Conservation (phyloP, 2,329 filamentous ascomycete species). For the Aspergillus transmontanensis region DNA sequence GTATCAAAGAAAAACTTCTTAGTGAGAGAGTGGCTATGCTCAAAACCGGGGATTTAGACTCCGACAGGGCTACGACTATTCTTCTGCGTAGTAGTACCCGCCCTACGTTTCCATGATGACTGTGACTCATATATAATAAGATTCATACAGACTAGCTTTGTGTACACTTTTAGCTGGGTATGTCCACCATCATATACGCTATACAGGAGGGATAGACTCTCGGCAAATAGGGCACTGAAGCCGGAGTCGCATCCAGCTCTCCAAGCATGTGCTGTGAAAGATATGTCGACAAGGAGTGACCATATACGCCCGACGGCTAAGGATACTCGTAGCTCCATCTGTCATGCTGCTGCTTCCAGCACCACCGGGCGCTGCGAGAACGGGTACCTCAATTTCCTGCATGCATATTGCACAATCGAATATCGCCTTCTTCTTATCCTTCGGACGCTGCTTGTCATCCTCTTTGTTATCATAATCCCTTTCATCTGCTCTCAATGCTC, state of each 20-base stretch:
- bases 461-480: slow-evolving; percentile 42
- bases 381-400: slow-evolving; percentile 85
- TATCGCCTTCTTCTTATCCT: slow-evolving; percentile 57
- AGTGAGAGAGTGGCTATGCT: neutral
- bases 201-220: slow-evolving; percentile 84
- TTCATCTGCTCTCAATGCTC: slow-evolving; percentile 59
- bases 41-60: no score
- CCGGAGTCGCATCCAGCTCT: slow-evolving; percentile 93
- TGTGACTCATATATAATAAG: neutral
- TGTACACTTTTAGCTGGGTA: neutral
- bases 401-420: slow-evolving; percentile 97
- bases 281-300: slow-evolving; percentile 96
- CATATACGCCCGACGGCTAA: slow-evolving; percentile 88
- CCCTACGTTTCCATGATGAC: neutral
- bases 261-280: slow-evolving; percentile 87
- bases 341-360: slow-evolving; percentile 50
- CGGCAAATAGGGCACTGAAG: slow-evolving; percentile 95
- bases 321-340: slow-evolving; percentile 60
- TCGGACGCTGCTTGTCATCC: slow-evolving; percentile 43
- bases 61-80: neutral
- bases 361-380: slow-evolving; percentile 59
- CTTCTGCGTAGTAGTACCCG: neutral
- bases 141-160: neutral
- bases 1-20: neutral
- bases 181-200: slow-evolving; percentile 25